Evolutionary conservation across 257 asterid species (phyloP).

Genomic region (Jasminum sambac): DNA sequence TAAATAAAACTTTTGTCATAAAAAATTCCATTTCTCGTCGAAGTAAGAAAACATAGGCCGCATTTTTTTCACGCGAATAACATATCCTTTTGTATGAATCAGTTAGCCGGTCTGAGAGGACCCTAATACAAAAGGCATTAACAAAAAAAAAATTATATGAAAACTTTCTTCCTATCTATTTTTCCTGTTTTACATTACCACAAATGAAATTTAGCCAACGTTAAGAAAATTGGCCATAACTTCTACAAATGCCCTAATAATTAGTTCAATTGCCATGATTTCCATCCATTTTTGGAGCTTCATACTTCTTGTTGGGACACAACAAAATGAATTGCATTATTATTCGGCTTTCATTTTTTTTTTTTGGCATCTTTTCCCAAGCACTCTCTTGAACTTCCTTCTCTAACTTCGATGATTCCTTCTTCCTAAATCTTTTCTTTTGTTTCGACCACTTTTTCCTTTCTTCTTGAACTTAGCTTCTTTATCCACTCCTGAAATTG

Average conservation of each 20-base stretch:
- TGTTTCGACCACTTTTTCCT: constrained; percentile 42
- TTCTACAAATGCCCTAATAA: constrained; percentile 19
- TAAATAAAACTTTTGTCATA: no score
- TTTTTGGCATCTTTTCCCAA: constrained; percentile 41
- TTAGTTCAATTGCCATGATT: neutral
- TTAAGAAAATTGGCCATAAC: constrained; percentile 15
- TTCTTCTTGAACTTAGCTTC: constrained; percentile 37
- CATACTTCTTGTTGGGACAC: constrained; percentile 8
- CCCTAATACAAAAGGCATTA: neutral
- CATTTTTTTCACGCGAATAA: neutral
- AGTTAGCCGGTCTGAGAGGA: neutral
- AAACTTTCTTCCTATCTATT: neutral
- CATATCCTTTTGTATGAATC: neutral
- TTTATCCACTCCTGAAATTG: constrained; percentile 47
- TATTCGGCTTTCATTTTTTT: constrained; percentile 33
- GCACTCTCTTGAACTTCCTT: constrained; percentile 29
- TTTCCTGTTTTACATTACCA: neutral
- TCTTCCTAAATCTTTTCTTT: constrained; percentile 46
- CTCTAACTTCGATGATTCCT: constrained; percentile 29
- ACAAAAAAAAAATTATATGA: neutral
- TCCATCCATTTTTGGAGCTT: constrained; percentile 20
- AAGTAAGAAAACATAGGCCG: no score
- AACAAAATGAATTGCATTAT: constrained; percentile 12
- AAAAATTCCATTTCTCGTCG: no score
- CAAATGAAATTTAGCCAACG: constrained; percentile 17